Conservation (phyloP, 1,284 basidiomycete genomes). For the Thelephora terrestris region DNA sequence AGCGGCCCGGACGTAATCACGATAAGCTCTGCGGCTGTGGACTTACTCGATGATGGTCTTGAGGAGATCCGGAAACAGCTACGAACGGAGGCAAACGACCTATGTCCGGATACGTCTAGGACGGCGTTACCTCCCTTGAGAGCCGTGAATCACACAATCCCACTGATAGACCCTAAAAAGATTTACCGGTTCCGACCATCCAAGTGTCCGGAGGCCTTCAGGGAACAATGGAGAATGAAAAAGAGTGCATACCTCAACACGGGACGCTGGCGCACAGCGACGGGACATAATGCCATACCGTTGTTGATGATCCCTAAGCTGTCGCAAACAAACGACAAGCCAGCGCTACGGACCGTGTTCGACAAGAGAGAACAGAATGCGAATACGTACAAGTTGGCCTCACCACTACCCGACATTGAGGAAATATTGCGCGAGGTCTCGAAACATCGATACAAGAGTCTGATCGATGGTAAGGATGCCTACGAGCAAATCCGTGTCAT, state of each 20-base stretch:
- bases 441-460: constrained; percentile 6
- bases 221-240: constrained; percentile 20
- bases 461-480: constrained; percentile 13
- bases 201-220: no score
- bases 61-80: constrained; percentile 11
- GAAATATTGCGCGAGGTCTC: constrained; percentile 7
- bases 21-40: constrained; percentile 10
- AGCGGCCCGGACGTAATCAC: constrained; percentile 11
- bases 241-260: constrained; percentile 18
- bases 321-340: constrained; percentile 14
- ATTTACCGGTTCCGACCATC: constrained; percentile 22
- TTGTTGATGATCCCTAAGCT: constrained; percentile 24
- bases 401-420: constrained; percentile 21
- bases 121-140: constrained; percentile 23
- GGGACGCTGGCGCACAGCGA: constrained; percentile 21
- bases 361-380: constrained; percentile 23
- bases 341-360: constrained; percentile 22
- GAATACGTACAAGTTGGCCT: constrained; percentile 26
- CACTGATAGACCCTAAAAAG: constrained; percentile 24
- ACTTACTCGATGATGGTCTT: constrained; percentile 11
- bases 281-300: constrained; percentile 23
- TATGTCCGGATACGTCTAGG: constrained; percentile 19
- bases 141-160: constrained; percentile 29
- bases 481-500: no score
- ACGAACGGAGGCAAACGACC: constrained; percentile 12